Percentiles rank a stretch among this genome's conserved stretches.
These are phyloP conservation scores for Lagenaria siceraria DNA, from an alignment of 306 rosid genomes.

Conservation along the genomic window DNA sequence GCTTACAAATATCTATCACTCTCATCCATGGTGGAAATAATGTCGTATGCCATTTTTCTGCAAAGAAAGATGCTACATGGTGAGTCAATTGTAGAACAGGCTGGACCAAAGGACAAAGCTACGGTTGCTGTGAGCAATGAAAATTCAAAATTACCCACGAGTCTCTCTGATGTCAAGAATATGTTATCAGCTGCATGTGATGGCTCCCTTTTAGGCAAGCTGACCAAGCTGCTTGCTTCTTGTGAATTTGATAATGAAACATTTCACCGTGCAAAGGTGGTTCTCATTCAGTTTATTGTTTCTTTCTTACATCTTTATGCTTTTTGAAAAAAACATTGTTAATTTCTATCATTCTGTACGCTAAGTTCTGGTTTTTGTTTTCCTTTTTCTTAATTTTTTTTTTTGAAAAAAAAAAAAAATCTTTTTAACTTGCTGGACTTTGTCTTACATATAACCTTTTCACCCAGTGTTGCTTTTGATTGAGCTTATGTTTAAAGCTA, in stretches of 20 bases:
- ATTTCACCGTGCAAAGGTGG: constrained; percentile 57
- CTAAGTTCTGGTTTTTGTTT: not conserved
- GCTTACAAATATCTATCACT: constrained; percentile 57
- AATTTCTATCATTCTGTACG: not conserved
- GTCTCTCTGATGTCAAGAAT: constrained; percentile 29
- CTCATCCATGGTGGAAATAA: constrained; percentile 53
- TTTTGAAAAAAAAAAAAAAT: too few species aligned
- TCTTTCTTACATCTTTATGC: not conserved
- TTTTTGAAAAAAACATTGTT: not conserved
- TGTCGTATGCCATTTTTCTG: constrained; percentile 70
- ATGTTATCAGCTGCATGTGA: constrained; percentile 50
- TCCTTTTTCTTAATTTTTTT: not conserved
- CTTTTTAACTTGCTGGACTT: not conserved
- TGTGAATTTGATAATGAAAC: constrained; percentile 33
- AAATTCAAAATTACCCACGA: constrained; percentile 26
- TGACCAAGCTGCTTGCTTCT: constrained; percentile 47
- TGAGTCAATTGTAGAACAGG: constrained; percentile 40
- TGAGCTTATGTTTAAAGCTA: not conserved
- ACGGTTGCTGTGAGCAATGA: constrained; percentile 21
- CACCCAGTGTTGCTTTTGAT: not conserved
- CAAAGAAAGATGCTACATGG: constrained; percentile 64
- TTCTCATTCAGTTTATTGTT: not conserved
- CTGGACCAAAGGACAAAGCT: constrained; percentile 42
- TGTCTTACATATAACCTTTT: not conserved
- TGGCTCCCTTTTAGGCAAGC: constrained; percentile 43